These are phyloP conservation scores for Hyaloperonospora brassicae DNA, from an alignment of 352 stramenopile genomes.

Conservation along the genomic window DNA sequence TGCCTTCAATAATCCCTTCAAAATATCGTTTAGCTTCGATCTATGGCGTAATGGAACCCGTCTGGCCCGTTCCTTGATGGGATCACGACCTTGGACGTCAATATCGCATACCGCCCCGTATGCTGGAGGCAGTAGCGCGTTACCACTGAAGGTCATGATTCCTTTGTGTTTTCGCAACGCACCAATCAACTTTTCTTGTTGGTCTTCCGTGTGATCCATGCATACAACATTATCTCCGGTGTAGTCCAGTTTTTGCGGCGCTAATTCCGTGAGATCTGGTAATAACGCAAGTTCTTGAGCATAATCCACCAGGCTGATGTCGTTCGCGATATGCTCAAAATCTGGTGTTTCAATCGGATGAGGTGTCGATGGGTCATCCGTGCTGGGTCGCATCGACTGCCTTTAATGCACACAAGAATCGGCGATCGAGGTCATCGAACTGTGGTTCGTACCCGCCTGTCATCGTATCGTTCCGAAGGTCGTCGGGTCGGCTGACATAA, in stretches of 20 bases:
- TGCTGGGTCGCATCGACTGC: too few species aligned
- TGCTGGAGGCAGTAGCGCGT: slow-evolving; percentile 1
- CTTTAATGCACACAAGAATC: too few species aligned
- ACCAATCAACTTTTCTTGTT: background rate
- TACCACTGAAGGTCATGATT: slow-evolving; percentile 6
- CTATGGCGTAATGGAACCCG: too few species aligned
- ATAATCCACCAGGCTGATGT: background rate
- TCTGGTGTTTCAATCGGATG: background rate
- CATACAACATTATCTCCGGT: too few species aligned
- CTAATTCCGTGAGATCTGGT: background rate
- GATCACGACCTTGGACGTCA: background rate
- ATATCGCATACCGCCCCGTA: slow-evolving; percentile 2
- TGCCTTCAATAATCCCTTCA: background rate
- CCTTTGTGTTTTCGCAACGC: background rate
- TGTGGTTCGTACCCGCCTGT: too few species aligned
- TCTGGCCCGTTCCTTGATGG: too few species aligned
- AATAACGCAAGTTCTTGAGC: slow-evolving; percentile 1
- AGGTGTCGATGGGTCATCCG: too few species aligned
- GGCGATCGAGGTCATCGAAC: too few species aligned
- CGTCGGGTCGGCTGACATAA: too few species aligned
- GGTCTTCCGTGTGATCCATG: too few species aligned
- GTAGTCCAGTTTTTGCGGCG: background rate
- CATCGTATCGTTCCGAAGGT: too few species aligned
- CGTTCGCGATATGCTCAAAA: background rate
- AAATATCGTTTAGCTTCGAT: too few species aligned